Base-by-base conservation (phyloP, 2,329 filamentous ascomycete genomes). In the Orbilia quercus region DNA sequence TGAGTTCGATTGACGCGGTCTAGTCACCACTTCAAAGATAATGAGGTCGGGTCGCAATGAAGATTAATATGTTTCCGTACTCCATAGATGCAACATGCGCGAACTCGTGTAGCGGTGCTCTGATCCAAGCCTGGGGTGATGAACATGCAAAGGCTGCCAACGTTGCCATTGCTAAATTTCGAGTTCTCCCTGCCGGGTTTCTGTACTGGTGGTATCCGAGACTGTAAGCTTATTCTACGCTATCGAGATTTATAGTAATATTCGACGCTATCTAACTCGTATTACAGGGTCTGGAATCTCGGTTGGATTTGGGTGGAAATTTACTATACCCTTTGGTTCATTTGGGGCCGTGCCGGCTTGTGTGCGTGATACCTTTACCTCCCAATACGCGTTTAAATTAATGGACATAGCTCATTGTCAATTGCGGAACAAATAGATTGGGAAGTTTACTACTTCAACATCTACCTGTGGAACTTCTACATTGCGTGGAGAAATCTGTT, bases 281-380 rank as follows among this genome's bases (percentile, higher is more conserved):
- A 16, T 9, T 22, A 2, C 9, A 60, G 67, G 16, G 67, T 72
- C 23, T 72, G 67, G 67, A 72, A 65, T 23, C 67, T 72, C 20
- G 67, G 67, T 22, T 72, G 67, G 67, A 72, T 72, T 36, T 72
- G 67, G 67, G 54, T 72, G 25, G 67, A 72, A n/a, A 64, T 72
- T 34, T 72, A 72, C 38, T 72, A 72, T 25, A 58, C 58, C 5
- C 59, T 72, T 28, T 72, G 62, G 51, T 72, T 64, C 45, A 72
- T 72, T 28, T 72, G 67, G 67, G 60, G 54, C 38, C 67, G 67
- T n/a, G 67, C 67, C 12, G 67, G 67, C 34, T 31, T 72, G 7
- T 16, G 67, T 72, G 59, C 40, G 67, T 20, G 7, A 16, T 25
- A 6, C 20, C 53, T 11, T 20, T 40, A 4, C n/a, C 12, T 14